phyloP scores from a whole-genome alignment of 1,139 yeast genomes.

The Yamadazyma jaroonii region DNA sequence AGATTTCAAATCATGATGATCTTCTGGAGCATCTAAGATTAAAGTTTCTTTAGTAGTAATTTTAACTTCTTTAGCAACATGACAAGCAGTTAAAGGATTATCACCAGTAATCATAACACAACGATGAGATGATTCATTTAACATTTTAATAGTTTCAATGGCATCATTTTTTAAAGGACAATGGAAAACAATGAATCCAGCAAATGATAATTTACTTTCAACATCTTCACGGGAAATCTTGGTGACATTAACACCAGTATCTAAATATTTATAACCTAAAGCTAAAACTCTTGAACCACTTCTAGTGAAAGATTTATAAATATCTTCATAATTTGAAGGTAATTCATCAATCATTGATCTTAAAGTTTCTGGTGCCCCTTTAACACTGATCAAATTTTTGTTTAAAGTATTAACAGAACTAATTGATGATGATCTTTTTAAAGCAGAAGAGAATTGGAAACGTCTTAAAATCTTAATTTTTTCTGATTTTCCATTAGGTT shows the following conservation, averaged over 20 bases:
- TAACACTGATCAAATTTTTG: slow-evolving; percentile 77
- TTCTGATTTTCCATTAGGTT: slow-evolving; percentile 40
- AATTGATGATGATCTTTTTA: slow-evolving; percentile 91
- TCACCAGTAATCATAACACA: slow-evolving; percentile 98
- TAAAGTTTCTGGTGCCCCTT: slow-evolving; percentile 99
- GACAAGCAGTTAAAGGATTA: slow-evolving; percentile 97
- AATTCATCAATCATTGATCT: slow-evolving; percentile 68
- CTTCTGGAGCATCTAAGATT: slow-evolving; percentile 85
- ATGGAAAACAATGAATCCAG: slow-evolving; percentile 94
- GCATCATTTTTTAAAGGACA: slow-evolving; percentile 97
- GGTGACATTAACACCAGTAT: slow-evolving; percentile 46
- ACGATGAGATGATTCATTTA: slow-evolving; percentile 93
- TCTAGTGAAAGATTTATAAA: slow-evolving; percentile 88
- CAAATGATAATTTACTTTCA: slow-evolving; percentile 74
- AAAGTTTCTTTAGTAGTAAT: slow-evolving; percentile 79
- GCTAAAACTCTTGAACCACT: slow-evolving; percentile 97
- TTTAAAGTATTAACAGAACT: slow-evolving; percentile 55
- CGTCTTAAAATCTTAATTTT: slow-evolving; percentile 79
- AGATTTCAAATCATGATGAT: slow-evolving; percentile 49
- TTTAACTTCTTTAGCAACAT: slow-evolving; percentile 91
- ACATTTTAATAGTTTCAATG: slow-evolving; percentile 82
- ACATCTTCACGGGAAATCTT: slow-evolving; percentile 69
- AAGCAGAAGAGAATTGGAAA: slow-evolving; percentile 94
- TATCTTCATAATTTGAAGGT: slow-evolving; percentile 80
- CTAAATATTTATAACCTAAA: slow-evolving; percentile 77